These are phyloP conservation scores for Linum usitatissimum DNA, from an alignment of 345 rosid species.

Conservation along the genomic window DNA sequence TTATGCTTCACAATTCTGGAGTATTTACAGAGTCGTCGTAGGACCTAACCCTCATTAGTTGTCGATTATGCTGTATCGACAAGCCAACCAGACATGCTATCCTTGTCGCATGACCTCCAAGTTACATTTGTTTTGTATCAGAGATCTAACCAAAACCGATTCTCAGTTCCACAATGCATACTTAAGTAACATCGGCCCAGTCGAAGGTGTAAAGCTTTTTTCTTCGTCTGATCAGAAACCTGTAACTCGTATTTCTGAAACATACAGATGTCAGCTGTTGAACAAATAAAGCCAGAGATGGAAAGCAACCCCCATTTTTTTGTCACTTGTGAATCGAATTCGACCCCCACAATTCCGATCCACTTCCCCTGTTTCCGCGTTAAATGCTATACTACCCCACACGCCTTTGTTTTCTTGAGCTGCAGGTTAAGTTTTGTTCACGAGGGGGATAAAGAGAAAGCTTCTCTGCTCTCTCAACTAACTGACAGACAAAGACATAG, in stretches of 20 bases:
- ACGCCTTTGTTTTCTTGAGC: not conserved
- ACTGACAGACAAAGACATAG: not conserved
- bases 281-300: not conserved
- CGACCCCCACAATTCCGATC: not conserved
- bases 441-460: not conserved
- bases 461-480: not conserved
- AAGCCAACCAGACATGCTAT: too few species aligned
- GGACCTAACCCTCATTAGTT: too few species aligned
- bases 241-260: not conserved
- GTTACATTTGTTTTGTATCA: too few species aligned
- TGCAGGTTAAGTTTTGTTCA: not conserved
- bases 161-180: too few species aligned
- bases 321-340: not conserved
- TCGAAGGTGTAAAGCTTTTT: too few species aligned
- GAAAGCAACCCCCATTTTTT: not conserved
- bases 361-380: not conserved
- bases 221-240: too few species aligned
- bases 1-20: too few species aligned
- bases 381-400: not conserved
- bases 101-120: too few species aligned
- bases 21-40: too few species aligned
- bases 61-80: too few species aligned
- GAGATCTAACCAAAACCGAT: too few species aligned
- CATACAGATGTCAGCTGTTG: not conserved
- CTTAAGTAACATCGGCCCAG: too few species aligned